Conservation (phyloP, 495 filamentous ascomycete species). For the Mytilinidion resinicola region DNA sequence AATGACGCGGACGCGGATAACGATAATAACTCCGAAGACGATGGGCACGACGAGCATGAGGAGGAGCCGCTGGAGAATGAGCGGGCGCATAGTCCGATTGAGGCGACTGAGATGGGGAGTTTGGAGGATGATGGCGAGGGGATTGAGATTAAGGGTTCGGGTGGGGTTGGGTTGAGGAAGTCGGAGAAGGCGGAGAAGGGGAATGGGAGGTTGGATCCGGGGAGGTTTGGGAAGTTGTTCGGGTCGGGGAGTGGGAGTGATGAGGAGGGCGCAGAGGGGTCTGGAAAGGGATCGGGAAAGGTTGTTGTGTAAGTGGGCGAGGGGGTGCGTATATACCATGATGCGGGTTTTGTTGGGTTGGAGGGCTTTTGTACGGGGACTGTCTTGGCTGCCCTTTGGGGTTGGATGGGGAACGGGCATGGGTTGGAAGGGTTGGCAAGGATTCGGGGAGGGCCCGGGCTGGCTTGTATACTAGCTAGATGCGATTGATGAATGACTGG, state of each 20-base stretch:
- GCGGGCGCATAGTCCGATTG: not conserved
- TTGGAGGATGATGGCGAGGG: not conserved
- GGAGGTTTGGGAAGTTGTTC: constrained; percentile 17
- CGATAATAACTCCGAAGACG: constrained; percentile 5
- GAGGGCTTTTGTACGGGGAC: not conserved
- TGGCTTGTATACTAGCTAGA: no score
- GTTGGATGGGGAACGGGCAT: no score
- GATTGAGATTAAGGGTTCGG: not conserved
- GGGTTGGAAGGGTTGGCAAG: no score
- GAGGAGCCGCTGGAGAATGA: not conserved
- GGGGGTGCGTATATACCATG: not conserved
- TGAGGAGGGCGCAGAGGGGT: constrained; percentile 13
- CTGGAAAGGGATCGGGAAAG: not conserved
- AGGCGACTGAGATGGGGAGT: no score
- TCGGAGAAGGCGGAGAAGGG: constrained; percentile 6
- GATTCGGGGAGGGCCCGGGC: no score
- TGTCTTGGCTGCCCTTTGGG: no score
- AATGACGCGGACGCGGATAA: constrained; percentile 14
- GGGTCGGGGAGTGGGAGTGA: constrained; percentile 15
- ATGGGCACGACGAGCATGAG: not conserved
- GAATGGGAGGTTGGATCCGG: not conserved
- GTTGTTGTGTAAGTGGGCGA: constrained; percentile 5
- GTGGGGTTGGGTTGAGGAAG: constrained; percentile 3
- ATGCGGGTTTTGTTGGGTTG: not conserved
- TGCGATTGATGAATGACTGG: no score